Base-by-base conservation (phyloP, 345 rosid species). In the Brassica cretica region DNA sequence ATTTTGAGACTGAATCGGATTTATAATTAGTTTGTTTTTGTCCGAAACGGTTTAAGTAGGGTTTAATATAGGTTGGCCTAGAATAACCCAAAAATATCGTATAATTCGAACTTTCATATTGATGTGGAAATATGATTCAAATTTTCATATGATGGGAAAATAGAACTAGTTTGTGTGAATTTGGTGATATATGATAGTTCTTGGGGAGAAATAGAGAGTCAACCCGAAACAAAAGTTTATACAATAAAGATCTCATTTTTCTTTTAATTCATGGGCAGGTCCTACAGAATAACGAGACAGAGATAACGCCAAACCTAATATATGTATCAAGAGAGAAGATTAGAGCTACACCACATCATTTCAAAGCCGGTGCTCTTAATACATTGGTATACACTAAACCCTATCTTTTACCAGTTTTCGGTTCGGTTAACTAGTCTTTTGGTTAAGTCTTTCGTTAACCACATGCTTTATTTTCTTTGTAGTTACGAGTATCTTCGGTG, bases 341-440 rank as follows among this genome's bases (percentile, higher is more conserved):
- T 79, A 83, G 51, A 66, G 67, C 74, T 24, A 79, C 82, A 30
- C 84, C 74, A 9, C 95, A 93, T 79, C 76, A 90, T 72, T 93
- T 84, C 76, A 93, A 93, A 81, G 95, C 91, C 8, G 98, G 98
- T 59, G 98, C 97, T 78, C 92, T 93, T 24, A 93, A 93, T 74
- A 84, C 77, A 10, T 70, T 91, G 87, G 69, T 65, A 86, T 46
- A 3, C 4, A 7, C 75, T 51, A 61, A 27, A 15, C 64, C 63
- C 0, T 18, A 66, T 6, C 2, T 25, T 12, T 35, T 12, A 29
- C 11, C 55, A 19, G 59, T 35, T 39, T 29, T 12, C 0, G 2
- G 19, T 60, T 62, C 0, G 15, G 58, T 67, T 46, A 14, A 69
- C 67, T 18, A 18, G 15, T 14, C 6, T 70, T 10, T 69, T 21